A percentile compares a stretch with the other conserved stretches of the same genome.
phyloP scores from a whole-genome alignment of 495 filamentous ascomycete genomes.

The Pyrenula massariospora region DNA sequence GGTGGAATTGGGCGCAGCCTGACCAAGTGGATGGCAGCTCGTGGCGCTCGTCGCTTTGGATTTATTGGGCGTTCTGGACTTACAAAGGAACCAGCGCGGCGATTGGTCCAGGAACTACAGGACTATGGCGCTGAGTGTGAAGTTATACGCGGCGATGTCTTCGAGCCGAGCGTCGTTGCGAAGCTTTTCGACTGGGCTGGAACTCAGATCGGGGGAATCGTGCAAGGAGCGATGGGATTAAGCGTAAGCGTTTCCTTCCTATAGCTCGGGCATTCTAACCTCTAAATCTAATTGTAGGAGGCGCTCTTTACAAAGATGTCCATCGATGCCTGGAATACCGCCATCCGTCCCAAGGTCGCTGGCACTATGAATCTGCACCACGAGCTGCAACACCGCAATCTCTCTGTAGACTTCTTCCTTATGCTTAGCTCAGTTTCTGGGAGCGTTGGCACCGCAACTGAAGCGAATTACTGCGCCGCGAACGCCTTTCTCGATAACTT shows the following conservation, averaged over 20 bases:
- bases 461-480: conserved; percentile 20
- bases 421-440: conserved; percentile 15
- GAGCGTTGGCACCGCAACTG: conserved; percentile 15
- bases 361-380: conserved; percentile 17
- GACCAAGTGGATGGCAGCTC: conserved; percentile 43
- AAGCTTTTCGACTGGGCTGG: conserved; percentile 4
- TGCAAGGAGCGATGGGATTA: conserved; percentile 28
- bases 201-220: conserved; percentile 18
- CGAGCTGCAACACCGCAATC: conserved; percentile 2
- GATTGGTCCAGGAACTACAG: conserved; percentile 10
- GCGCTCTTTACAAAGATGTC: conserved; percentile 12
- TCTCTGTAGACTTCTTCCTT: conserved; percentile 19
- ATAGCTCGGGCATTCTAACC: too few species aligned
- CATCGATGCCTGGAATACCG: conserved; percentile 6
- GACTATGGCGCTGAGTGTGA: conserved; percentile 9
- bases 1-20: conserved; percentile 51
- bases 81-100: conserved; percentile 11
- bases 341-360: conserved; percentile 12
- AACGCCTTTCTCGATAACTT: conserved; percentile 22
- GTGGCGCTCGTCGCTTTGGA: conserved; percentile 42
- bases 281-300: too few species aligned
- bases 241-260: conserved; percentile 15
- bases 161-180: conserved; percentile 7
- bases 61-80: conserved; percentile 44
- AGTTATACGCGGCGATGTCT: conserved; percentile 19